Evolutionary conservation across 2,329 filamentous ascomycete genomes (phyloP), one percentile per base, ranked within the genome.

Genomic region (Rhinocladiella mackenziei): DNA sequence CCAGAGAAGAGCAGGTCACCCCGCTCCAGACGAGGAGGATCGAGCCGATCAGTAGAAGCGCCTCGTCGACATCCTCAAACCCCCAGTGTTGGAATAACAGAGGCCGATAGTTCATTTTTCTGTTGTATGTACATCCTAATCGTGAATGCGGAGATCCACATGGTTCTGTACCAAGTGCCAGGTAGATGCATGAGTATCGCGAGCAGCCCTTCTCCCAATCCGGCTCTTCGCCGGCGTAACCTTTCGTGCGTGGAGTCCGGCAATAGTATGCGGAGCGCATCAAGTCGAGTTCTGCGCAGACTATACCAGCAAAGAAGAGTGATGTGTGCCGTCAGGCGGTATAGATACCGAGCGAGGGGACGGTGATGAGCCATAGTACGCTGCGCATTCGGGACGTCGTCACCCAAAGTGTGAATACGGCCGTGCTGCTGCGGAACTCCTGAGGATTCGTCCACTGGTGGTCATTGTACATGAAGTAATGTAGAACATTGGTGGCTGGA

Each of bases 401-500:
- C 8, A 49, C 34, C 20, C 44, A 14, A 11, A 46, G 13, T n/a
- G 32, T 25, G 23, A 48, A 52, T n/a, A 52, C 39, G 15, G 29
- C 32, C 36, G 63, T 62, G 2, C 67, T 71, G 48, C 65, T 65
- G 29, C 67, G 66, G 34, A 70, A 66, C 50, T 71, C 68, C 11
- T 69, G 62, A 1, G 67, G 66, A 17, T 71, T 69, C 3, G 67
- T 69, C 68, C 68, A 71, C 1, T 71, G 59, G 43, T 71, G 68
- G n/a, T 66, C 65, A 34, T 69, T 42, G 42, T 50, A 48, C 29
- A 30, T 39, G 45, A 39, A 42, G 39, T 43, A 48, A 23, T 39
- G n/a, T 5, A 34, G 14, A 5, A 40, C 45, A 28, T 43, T 25
- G 3, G 40, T 43, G 29, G n/a, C n/a, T n/a, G n/a, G n/a, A n/a